A percentile compares a stretch with the other conserved stretches of the same genome.
These are phyloP conservation scores for Apiotrichum brassicae DNA, from an alignment of 1,284 basidiomycete species.

Conservation along the genomic window DNA sequence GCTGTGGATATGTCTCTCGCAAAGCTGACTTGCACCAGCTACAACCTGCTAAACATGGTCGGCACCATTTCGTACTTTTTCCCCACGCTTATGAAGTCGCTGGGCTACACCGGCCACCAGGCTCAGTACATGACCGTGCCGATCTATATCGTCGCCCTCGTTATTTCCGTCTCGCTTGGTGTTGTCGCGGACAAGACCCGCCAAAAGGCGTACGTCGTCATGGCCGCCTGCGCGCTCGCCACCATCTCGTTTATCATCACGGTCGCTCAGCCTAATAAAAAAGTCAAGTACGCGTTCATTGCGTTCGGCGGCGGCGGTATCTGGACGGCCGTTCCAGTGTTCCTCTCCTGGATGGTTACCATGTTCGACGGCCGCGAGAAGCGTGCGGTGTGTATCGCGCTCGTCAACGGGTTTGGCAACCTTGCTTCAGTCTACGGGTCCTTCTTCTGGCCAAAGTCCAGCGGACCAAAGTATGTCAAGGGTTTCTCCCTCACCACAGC, in stretches of 20 bases:
- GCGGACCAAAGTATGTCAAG: conserved; percentile 35
- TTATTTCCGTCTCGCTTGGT: conserved; percentile 36
- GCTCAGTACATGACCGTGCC: conserved; percentile 49
- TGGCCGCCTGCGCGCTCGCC: conserved; percentile 24
- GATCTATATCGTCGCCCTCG: conserved; percentile 46
- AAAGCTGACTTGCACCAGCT: conserved; percentile 5
- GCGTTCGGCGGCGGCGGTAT: conserved; percentile 44
- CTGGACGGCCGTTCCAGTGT: conserved; percentile 42
- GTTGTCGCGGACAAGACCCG: conserved; percentile 39
- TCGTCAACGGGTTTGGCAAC: conserved; percentile 44
- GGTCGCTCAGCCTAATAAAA: conserved; percentile 30
- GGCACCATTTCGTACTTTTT: conserved; percentile 48
- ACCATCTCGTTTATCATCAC: conserved; percentile 40
- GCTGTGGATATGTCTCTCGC: neutral
- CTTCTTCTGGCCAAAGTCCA: conserved; percentile 41
- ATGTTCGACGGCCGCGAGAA: conserved; percentile 44
- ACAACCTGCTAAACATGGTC: conserved; percentile 40
- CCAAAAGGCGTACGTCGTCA: conserved; percentile 41
- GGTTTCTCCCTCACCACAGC: conserved; percentile 41
- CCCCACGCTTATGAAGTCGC: conserved; percentile 39
- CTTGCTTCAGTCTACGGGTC: conserved; percentile 41
- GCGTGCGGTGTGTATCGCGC: conserved; percentile 42
- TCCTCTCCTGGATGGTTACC: conserved; percentile 43
- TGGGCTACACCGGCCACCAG: conserved; percentile 39
- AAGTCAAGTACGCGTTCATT: conserved; percentile 44